Evolutionary conservation across 2,329 filamentous ascomycete species (phyloP).

Genomic region (Chaetomiaceae sp.): DNA sequence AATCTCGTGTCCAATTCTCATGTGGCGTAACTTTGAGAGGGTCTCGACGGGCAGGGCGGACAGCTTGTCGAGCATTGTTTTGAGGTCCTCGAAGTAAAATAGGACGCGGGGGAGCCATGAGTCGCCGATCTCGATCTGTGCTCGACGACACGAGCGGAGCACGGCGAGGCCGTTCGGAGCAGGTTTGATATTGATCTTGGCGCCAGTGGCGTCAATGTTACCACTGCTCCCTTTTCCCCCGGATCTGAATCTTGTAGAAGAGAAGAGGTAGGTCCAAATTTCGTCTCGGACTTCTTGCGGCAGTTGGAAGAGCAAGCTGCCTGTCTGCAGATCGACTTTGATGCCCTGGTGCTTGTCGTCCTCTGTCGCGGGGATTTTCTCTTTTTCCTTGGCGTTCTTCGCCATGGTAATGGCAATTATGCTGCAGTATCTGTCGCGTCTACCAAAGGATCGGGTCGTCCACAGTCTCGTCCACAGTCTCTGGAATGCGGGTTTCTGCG

Average conservation of each 20-base stretch:
- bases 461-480: no score
- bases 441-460: no score
- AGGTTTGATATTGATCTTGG: neutral
- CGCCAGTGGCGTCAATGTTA: no score
- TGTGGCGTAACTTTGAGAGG: constrained; percentile 4
- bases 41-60: neutral
- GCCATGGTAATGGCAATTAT: neutral
- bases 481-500: no score
- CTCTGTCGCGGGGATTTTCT: neutral
- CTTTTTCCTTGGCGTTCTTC: neutral
- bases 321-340: neutral
- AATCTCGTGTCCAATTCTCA: neutral
- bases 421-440: no score
- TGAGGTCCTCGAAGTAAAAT: neutral
- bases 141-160: constrained; percentile 1
- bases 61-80: constrained; percentile 2
- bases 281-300: constrained; percentile 6
- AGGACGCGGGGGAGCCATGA: neutral
- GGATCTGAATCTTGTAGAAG: constrained; percentile 1
- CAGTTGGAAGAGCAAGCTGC: constrained; percentile 3
- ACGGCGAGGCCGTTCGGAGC: constrained; percentile 3
- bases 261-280: constrained; percentile 2
- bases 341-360: neutral
- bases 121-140: neutral
- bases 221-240: neutral